Conservation (phyloP, 148 eudicot species). For the Rhododendron vialii region DNA sequence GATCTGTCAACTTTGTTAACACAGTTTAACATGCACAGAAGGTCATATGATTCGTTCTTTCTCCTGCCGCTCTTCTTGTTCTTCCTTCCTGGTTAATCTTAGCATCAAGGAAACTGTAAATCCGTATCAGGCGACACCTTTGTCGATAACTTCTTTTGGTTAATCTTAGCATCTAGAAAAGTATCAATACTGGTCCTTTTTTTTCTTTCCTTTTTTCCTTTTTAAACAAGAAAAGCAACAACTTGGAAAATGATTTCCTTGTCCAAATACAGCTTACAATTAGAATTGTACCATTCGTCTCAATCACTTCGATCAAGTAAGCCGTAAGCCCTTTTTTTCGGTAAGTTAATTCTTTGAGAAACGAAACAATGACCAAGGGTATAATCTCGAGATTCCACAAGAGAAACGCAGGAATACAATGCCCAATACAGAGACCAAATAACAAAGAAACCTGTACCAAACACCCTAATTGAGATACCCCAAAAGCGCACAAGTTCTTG, state of each 20-base stretch:
- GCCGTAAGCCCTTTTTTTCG: background rate
- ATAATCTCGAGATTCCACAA: background rate
- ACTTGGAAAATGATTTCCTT: background rate
- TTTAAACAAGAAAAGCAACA: background rate
- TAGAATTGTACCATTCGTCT: background rate
- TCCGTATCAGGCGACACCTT: background rate
- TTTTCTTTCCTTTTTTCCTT: background rate
- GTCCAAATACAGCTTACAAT: background rate
- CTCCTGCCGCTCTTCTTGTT: too few species aligned
- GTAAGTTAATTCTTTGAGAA: background rate
- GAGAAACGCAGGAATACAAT: background rate
- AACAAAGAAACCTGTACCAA: background rate
- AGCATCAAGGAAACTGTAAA: background rate
- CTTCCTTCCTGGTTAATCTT: background rate
- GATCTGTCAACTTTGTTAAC: background rate
- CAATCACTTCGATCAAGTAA: background rate
- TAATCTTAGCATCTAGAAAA: background rate
- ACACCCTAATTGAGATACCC: background rate
- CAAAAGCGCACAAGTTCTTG: background rate
- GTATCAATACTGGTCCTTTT: too few species aligned
- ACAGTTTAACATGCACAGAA: background rate
- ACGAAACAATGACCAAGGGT: background rate
- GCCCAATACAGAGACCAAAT: background rate
- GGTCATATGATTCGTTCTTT: background rate
- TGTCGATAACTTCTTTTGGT: background rate